Evolutionary conservation across 345 rosid species (phyloP), one percentile per base, ranked within the genome.

Genomic region (Bruguiera parviflora): DNA sequence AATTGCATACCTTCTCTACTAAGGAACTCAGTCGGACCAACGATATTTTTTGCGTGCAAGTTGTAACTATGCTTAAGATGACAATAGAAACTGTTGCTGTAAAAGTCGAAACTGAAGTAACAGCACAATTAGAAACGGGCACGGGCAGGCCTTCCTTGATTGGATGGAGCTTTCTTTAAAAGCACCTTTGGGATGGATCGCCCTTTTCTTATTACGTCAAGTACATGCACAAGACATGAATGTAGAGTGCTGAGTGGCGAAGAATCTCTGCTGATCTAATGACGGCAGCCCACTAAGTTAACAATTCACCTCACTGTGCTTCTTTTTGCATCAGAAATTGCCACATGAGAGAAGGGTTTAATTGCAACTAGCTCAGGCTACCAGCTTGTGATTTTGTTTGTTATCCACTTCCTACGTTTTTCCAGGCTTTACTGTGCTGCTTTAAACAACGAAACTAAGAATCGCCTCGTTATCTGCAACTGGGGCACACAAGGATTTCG

Each of bases 161-260:
- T 43, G 64, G 31, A 47, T 58, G 58, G 37, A 49, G 64, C 59
- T 72, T 31, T 65, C 65, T 58, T 64, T 43, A 47, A 74, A 74
- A 32, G 53, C 11, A 63, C 37, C 58, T 68, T 63, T 68, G 53
- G 33, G 53, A 28, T 72, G 29, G 57, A 55, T 27, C 46, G 5
- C 61, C 32, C 52, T 67, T 73, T 61, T 73, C 63, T 52, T 24
- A 60, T 60, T 31, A 65, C 28, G 37, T 59, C 35, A 53, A 52
- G 57, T 6, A 46, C 11, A 8, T 8, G 43, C 43, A 8, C 43
- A 9, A 37, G 43, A 8, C 43, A 1, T 37, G 43, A 37, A 8
- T 8, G 43, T 37, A 6, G 43, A 37, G 11, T 37, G 11, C 9
- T 25, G 13, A 57, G 58, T n/a, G 11, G 65, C 43, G 33, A 68